Evolutionary conservation across 345 rosid genomes (phyloP), one percentile per base, ranked within the genome.

Genomic region (Moricandia arvensis): DNA sequence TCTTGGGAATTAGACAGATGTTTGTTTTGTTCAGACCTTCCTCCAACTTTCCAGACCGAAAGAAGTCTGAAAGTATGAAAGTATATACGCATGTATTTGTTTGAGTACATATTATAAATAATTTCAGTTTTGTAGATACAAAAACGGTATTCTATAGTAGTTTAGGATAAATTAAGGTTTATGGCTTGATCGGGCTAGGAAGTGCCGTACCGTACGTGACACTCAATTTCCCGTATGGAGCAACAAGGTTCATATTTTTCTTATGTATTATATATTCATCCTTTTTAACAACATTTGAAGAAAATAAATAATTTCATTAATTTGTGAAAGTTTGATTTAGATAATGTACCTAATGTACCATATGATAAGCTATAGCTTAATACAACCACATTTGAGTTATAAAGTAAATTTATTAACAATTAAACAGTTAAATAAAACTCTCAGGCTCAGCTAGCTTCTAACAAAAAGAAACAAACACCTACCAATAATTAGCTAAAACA

Each of bases 161-260:
- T 47, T 47, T 47, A 47, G 61, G 66, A 65, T 18, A 63, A 74
- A 54, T 58, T 66, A 38, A 38, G n/a, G n/a, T n/a, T n/a, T 73
- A 63, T 63, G 69, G 69, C 53, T 53, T 47, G 18, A 47, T 47
- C 53, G n/a, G 53, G 17, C 8, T 47, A 47, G 7, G 53, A 47
- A 47, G 53, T 47, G 18, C 31, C 31, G 31, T 29, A 29, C 53
- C 53, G 53, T 47, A n/a, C 17, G 53, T n/a, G 53, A 47, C 53
- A 37, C 6, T 63, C 30, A 35, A 12, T 51, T 34, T 35, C 11
- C 1, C 24, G 24, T 21, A 18, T 16, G 8, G 57, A 51, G 18
- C 10, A 51, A 51, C 1, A 4, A n/a, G 2, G 47, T 18, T 63
- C 7, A 13, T 21, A 17, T 47, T 15, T 47, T 49, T 49, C 55